Evolutionary conservation across 768 basidiomycete genomes (phyloP), one percentile per base, ranked within the genome.

Genomic region (Coprinopsis cinerea): DNA sequence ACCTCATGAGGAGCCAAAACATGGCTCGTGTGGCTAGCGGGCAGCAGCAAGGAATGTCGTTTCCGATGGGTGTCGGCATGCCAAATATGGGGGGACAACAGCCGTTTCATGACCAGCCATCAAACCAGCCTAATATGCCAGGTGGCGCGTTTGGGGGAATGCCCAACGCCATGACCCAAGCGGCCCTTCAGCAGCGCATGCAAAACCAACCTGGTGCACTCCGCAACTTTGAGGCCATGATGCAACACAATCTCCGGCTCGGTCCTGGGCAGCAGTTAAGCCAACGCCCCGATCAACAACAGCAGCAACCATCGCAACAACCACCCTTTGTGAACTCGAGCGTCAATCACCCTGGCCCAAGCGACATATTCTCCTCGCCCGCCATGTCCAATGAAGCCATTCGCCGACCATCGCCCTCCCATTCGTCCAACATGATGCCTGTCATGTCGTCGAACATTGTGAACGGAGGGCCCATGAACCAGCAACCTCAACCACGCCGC

Each of bases 351-450:
- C 45, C 64, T 0, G 55, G 68, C 18, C 57, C 68, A 7, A 54
- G 64, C 18, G 79, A 80, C 48, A 70, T 77, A 56, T 80, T 81
- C 59, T 57, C 72, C 18, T 63, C 77, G 6, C 65, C 76, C n/a
- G 67, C 66, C 22, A 69, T 77, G 64, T 47, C 63, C 24, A 63
- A 66, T 54, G 74, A 77, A 23, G 70, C 67, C 23, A 68, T 81
- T 58, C 73, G 75, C 28, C 77, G 74, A 9, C 68, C 74, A 4
- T 24, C 81, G 76, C 15, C 66, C 51, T 68, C 71, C n/a, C 69
- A 73, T 62, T 56, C 65, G 57, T 57, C 64, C 15, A 61, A 58
- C 36, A 58, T 58, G 49, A 49, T 58, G 25, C 58, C 62, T 23
- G 56, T 37, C 34, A 55, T 55, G 27, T 52, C 53, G 4, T 23